Evolutionary conservation across 768 basidiomycete genomes (phyloP).

Genomic region (Floccularia luteovirens): DNA sequence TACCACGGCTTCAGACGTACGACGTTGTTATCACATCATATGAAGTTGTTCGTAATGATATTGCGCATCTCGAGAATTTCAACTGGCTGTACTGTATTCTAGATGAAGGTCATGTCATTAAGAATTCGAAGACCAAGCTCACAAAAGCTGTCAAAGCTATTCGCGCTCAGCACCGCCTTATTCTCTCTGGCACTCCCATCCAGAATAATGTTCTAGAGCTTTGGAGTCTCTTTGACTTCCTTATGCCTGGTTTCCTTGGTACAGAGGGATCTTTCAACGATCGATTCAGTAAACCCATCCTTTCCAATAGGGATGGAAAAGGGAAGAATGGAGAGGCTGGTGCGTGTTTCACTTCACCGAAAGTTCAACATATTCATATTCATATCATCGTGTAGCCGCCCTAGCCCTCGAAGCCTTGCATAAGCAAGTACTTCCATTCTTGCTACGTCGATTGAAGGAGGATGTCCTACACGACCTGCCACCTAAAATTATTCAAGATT

Average conservation of each 20-base stretch:
- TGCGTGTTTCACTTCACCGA: conserved; percentile 25
- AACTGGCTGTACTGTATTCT: conserved; percentile 95
- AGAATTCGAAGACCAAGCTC: conserved; percentile 97
- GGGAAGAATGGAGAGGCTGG: conserved; percentile 92
- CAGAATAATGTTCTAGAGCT: conserved; percentile 98
- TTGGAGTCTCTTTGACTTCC: conserved; percentile 98
- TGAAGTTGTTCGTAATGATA: conserved; percentile 95
- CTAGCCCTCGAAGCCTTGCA: conserved; percentile 92
- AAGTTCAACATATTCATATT: neutral
- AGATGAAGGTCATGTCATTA: conserved; percentile 98
- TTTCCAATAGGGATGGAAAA: conserved; percentile 93
- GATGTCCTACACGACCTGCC: conserved; percentile 94
- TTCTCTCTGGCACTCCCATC: conserved; percentile 95
- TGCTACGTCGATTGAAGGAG: conserved; percentile 93
- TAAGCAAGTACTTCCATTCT: conserved; percentile 98
- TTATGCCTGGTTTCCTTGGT: conserved; percentile 99
- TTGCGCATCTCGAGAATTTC: conserved; percentile 59
- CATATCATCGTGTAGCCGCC: conserved; percentile 51
- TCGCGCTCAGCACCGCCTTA: conserved; percentile 85
- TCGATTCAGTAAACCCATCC: conserved; percentile 90
- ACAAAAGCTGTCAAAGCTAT: conserved; percentile 93
- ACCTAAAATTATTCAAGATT: conserved; percentile 99
- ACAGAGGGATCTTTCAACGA: conserved; percentile 93
- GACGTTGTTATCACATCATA: conserved; percentile 98
- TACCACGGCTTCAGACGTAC: conserved; percentile 56